Percentiles rank a stretch among this genome's conserved stretches.
Conservation (phyloP, 148 eudicot species). For the Chenopodium album region DNA sequence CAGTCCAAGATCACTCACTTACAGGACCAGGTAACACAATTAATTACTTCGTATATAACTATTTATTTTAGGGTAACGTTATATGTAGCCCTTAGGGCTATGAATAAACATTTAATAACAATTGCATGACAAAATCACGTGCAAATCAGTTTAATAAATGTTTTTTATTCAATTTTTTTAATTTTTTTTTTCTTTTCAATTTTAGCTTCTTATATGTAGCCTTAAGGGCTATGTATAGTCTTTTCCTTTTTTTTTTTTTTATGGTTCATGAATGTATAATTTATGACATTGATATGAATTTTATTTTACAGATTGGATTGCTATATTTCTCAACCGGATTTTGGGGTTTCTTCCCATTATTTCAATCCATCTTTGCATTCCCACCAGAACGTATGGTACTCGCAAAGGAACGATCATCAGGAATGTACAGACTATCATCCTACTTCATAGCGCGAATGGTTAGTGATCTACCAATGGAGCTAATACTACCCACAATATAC, state of each 20-base stretch:
- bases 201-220: no score
- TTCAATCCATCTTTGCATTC: constrained; percentile 72
- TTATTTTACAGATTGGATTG: constrained; percentile 55
- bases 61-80: no score
- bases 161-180: no score
- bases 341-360: constrained; percentile 79
- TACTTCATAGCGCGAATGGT: constrained; percentile 58
- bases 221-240: no score
- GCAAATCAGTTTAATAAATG: no score
- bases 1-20: constrained; percentile 61
- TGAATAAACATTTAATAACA: no score
- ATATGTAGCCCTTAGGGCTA: no score
- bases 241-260: no score
- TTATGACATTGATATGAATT: not conserved
- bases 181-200: no score
- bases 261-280: not conserved
- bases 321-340: constrained; percentile 66
- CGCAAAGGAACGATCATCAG: constrained; percentile 69
- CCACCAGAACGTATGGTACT: constrained; percentile 72
- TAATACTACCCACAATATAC: constrained; percentile 67
- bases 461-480: constrained; percentile 70
- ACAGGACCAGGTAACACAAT: constrained; percentile 22
- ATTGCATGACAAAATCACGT: no score
- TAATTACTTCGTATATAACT: no score
- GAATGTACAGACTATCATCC: constrained; percentile 79